Evolutionary conservation across 169 alveolate genomes (phyloP).

Genomic region (Cryptosporidium sp.): DNA sequence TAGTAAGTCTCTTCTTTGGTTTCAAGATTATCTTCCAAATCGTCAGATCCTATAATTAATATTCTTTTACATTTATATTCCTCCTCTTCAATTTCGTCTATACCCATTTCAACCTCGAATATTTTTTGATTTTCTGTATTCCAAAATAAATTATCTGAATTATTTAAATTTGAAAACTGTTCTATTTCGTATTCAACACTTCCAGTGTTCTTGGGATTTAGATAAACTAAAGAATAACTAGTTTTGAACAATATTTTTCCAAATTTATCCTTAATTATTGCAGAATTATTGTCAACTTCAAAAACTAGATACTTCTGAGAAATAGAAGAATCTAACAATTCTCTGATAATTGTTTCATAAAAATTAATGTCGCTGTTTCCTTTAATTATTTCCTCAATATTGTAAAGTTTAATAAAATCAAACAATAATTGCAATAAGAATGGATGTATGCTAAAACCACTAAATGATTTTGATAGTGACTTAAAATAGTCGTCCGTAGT

Average conservation of each 20-base stretch:
- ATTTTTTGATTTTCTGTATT: conserved; percentile 9
- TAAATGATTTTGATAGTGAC: conserved; percentile 46
- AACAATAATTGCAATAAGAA: conserved; percentile 24
- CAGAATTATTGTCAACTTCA: conserved; percentile 9
- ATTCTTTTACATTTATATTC: background rate
- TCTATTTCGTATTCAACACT: background rate
- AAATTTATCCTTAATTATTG: conserved; percentile 2
- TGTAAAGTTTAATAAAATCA: conserved; percentile 12
- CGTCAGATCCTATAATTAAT: background rate
- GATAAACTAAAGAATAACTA: background rate
- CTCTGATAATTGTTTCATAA: conserved; percentile 6
- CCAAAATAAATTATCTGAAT: conserved; percentile 14
- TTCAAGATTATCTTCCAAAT: background rate
- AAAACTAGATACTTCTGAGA: conserved; percentile 20
- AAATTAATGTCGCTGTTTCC: background rate
- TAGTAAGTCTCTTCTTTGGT: background rate
- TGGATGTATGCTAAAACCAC: conserved; percentile 68
- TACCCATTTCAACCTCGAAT: conserved; percentile 3
- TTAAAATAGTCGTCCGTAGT: conserved; percentile 10
- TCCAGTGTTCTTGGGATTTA: background rate
- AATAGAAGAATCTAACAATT: conserved; percentile 44
- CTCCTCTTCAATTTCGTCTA: background rate
- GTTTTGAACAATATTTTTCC: conserved; percentile 29
- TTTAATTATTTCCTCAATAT: background rate
- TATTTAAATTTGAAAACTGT: background rate